phyloP scores from a whole-genome alignment of 2,329 filamentous ascomycete species.

The Helicocarpus griseus region DNA sequence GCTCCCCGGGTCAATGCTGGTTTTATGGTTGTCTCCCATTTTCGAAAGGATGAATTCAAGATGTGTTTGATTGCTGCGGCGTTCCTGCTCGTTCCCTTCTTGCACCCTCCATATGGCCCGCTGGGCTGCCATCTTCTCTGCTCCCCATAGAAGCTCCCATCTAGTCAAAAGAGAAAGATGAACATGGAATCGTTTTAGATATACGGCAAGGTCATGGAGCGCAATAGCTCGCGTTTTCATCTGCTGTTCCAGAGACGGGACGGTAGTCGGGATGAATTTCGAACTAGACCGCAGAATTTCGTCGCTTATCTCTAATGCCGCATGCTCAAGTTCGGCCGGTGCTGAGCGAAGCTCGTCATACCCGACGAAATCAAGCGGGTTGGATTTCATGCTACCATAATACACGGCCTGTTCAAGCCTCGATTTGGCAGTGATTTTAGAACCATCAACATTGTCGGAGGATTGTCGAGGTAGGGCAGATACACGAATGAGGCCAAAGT shows the following conservation, averaged over 20 bases:
- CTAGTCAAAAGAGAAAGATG: slow-evolving; percentile 57
- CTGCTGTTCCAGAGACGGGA: slow-evolving; percentile 72
- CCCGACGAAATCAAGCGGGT: slow-evolving; percentile 75
- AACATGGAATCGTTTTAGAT: slow-evolving; percentile 55
- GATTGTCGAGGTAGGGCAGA: slow-evolving; percentile 28
- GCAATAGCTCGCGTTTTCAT: slow-evolving; percentile 63
- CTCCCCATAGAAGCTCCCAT: slow-evolving; percentile 79
- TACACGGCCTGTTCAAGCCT: slow-evolving; percentile 94
- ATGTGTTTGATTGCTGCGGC: slow-evolving; percentile 57
- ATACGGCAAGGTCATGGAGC: slow-evolving; percentile 62
- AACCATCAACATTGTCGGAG: slow-evolving; percentile 40
- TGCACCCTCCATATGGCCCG: slow-evolving; percentile 71
- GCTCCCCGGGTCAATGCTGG: slow-evolving; percentile 51
- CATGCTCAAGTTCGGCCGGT: slow-evolving; percentile 60
- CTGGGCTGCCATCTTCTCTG: slow-evolving; percentile 80
- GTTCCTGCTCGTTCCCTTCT: slow-evolving; percentile 51
- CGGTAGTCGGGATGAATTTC: slow-evolving; percentile 60
- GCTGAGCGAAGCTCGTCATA: slow-evolving; percentile 58
- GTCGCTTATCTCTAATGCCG: slow-evolving; percentile 66
- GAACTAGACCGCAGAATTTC: slow-evolving; percentile 74
- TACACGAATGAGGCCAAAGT: slow-evolving; percentile 49
- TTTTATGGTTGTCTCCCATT: slow-evolving; percentile 68
- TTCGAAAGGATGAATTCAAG: slow-evolving; percentile 65
- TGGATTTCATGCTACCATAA: slow-evolving; percentile 71
- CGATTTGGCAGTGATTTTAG: slow-evolving; percentile 64